Evolutionary conservation across 108 stramenopile genomes (phyloP).

Genomic region (Nitzschia sp.): DNA sequence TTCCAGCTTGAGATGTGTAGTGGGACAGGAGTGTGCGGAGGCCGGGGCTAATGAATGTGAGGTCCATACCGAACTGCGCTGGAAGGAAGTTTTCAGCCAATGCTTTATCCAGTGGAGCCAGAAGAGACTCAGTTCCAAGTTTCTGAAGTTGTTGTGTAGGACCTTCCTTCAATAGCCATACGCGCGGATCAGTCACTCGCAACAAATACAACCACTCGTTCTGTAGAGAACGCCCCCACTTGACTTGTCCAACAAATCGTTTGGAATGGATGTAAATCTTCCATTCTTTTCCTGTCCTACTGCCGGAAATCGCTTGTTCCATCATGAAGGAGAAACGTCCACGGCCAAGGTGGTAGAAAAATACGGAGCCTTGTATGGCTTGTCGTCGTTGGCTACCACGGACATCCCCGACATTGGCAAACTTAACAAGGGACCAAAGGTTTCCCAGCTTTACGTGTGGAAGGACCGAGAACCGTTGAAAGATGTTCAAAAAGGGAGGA

Average conservation of each 20-base stretch:
- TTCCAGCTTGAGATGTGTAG: no score
- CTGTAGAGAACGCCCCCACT: conserved; percentile 88
- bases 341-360: conserved; percentile 83
- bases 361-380: conserved; percentile 84
- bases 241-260: conserved; percentile 79
- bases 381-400: conserved; percentile 84
- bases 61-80: no score
- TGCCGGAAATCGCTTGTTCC: conserved; percentile 92
- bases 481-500: conserved; percentile 90
- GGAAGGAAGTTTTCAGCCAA: no score
- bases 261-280: conserved; percentile 76
- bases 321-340: conserved; percentile 90
- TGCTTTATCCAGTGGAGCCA: no score
- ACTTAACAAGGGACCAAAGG: conserved; percentile 76
- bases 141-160: no score
- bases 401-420: conserved; percentile 80
- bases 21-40: no score
- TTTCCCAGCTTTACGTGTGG: conserved; percentile 98
- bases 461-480: conserved; percentile 93
- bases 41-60: no score
- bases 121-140: no score
- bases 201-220: no score
- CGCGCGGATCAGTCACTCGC: no score
- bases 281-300: conserved; percentile 92
- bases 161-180: no score